Percentiles rank a stretch among this genome's conserved stretches.
phyloP scores from a whole-genome alignment of 176 grass and related monocot genomes.

The Aegilops tauschii region DNA sequence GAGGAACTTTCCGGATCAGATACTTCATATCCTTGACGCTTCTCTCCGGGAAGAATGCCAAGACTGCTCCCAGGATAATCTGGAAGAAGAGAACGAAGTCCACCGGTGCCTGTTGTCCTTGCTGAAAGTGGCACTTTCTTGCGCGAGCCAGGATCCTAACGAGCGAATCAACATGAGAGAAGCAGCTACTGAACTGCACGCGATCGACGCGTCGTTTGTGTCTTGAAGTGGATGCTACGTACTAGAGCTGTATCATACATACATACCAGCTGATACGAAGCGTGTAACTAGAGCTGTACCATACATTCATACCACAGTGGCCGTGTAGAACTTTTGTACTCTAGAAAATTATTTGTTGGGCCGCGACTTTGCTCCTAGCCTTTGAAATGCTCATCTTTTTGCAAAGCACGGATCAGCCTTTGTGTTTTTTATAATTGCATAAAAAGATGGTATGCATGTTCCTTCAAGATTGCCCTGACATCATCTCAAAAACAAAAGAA shows the following conservation, averaged over 20 bases:
- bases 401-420: background rate
- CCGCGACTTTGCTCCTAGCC: background rate
- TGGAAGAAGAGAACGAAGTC: background rate
- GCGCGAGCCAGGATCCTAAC: background rate
- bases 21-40: background rate
- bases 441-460: background rate
- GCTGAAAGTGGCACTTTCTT: slow-evolving; percentile 19
- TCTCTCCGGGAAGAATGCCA: slow-evolving; percentile 7
- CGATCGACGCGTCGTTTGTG: background rate
- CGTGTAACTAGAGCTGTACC: background rate
- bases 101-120: background rate
- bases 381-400: background rate
- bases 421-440: background rate
- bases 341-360: background rate
- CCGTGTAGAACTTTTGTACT: background rate
- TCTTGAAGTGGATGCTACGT: background rate
- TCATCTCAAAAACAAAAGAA: background rate
- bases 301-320: background rate
- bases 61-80: background rate
- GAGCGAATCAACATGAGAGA: slow-evolving; percentile 23
- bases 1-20: background rate
- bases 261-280: background rate
- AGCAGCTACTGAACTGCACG: background rate
- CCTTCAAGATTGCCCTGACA: background rate
- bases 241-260: no score